Conservation (phyloP, 768 basidiomycete genomes). For the Rhodotorula diobovata region DNA sequence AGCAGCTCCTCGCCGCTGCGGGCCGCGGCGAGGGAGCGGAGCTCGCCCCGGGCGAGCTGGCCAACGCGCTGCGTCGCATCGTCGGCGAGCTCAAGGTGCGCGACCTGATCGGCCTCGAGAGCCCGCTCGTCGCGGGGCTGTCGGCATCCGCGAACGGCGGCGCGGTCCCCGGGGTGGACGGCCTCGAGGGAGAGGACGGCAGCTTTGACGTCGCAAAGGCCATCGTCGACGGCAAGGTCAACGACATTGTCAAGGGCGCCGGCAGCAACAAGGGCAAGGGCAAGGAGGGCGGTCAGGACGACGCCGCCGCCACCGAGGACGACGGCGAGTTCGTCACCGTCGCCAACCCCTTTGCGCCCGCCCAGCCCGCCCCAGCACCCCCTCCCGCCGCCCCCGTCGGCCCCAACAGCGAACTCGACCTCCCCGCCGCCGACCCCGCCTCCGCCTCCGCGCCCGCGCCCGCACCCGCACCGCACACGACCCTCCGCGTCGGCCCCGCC, state of each 20-base stretch:
- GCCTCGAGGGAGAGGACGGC: conserved; percentile 63
- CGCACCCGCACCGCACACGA: conserved; percentile 54
- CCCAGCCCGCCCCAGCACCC: conserved; percentile 49
- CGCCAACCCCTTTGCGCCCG: conserved; percentile 60
- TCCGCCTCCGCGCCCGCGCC: too few relatives aligned
- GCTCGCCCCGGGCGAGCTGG: conserved; percentile 61
- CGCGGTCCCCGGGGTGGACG: conserved; percentile 32
- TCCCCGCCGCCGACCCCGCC: too few relatives aligned
- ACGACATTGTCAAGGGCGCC: conserved; percentile 64
- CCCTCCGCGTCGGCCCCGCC: conserved; percentile 72
- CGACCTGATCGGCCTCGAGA: conserved; percentile 35
- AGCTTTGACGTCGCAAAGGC: conserved; percentile 85
- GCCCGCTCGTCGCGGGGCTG: conserved; percentile 49
- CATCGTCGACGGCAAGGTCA: conserved; percentile 83
- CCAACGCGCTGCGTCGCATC: conserved; percentile 54
- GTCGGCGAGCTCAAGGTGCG: conserved; percentile 37
- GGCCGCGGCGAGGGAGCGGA: conserved; percentile 54
- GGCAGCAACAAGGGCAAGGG: conserved; percentile 36
- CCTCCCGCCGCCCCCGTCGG: too few relatives aligned
- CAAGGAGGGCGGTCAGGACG: conserved; percentile 22
- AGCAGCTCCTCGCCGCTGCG: conserved; percentile 55
- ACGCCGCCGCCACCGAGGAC: conserved; percentile 54
- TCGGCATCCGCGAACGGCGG: conserved; percentile 39
- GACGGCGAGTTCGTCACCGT: conserved; percentile 71
- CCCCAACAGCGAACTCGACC: background rate